Conservation (phyloP, 2,329 filamentous ascomycete genomes). For the Drechslerella dactyloides region DNA sequence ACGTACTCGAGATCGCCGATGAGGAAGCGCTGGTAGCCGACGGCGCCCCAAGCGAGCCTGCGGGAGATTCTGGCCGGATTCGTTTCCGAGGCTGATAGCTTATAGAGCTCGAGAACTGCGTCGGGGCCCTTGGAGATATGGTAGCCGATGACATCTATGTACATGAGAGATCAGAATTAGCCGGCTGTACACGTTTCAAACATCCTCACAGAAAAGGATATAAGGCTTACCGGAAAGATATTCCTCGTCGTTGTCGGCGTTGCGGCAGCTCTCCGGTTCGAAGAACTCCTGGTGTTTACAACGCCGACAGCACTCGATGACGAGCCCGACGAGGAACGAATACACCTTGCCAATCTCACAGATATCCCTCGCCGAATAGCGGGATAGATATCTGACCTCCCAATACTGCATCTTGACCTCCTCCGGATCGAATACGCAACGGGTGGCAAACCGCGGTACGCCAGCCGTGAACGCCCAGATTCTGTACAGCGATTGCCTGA, state of each 20-base stretch:
- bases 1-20: slow-evolving; percentile 51
- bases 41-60: slow-evolving; percentile 46
- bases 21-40: slow-evolving; percentile 49
- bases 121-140: slow-evolving; percentile 48
- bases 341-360: slow-evolving; percentile 50
- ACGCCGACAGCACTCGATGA: slow-evolving; percentile 41
- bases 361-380: slow-evolving; percentile 43
- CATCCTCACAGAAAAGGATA: no score
- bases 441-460: slow-evolving; percentile 36
- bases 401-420: slow-evolving; percentile 48
- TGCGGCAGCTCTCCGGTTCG: slow-evolving; percentile 40
- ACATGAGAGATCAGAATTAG: background rate
- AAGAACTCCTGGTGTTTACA: slow-evolving; percentile 50
- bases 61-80: slow-evolving; percentile 41
- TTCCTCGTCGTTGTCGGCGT: slow-evolving; percentile 42
- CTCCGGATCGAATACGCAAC: slow-evolving; percentile 48
- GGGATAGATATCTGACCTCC: slow-evolving; percentile 45
- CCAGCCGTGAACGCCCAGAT: slow-evolving; percentile 49
- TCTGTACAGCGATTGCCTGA: slow-evolving; percentile 39
- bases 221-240: slow-evolving; percentile 49
- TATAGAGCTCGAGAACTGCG: slow-evolving; percentile 40
- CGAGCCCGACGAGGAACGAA: slow-evolving; percentile 45
- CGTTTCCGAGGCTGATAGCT: slow-evolving; percentile 27
- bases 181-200: no score
- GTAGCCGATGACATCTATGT: slow-evolving; percentile 44